These are phyloP conservation scores for Ceratocystis ficicola DNA, from an alignment of 2,329 filamentous ascomycete genomes.

Conservation along the genomic window DNA sequence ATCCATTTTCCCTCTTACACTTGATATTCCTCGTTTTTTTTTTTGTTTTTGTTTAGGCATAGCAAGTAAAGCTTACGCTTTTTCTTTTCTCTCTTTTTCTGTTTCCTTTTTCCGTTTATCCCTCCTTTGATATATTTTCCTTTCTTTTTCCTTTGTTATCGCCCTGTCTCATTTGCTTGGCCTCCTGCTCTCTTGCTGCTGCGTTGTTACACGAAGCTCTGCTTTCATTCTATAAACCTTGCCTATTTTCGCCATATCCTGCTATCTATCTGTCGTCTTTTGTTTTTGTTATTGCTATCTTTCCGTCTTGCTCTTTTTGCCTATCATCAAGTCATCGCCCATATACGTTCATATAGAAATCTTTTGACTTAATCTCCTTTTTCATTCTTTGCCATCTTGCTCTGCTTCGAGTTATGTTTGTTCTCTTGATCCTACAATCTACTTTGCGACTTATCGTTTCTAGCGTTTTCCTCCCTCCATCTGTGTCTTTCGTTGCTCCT, in stretches of 20 bases:
- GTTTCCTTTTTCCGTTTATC: conserved; percentile 6
- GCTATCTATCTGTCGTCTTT: background rate
- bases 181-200: too few relatives aligned
- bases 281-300: background rate
- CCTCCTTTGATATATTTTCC: background rate
- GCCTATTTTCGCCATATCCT: background rate
- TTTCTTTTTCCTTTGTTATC: background rate
- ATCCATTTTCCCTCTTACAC: background rate
- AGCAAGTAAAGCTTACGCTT: background rate
- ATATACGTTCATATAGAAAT: background rate
- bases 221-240: conserved; percentile 6
- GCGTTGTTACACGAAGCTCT: background rate
- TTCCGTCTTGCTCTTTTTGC: background rate
- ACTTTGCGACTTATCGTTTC: too few relatives aligned
- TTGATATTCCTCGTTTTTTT: background rate
- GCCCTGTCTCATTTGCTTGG: background rate
- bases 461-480: too few relatives aligned
- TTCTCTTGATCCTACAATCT: too few relatives aligned
- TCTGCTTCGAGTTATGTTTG: too few relatives aligned
- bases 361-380: background rate
- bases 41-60: background rate
- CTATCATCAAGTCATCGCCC: background rate
- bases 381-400: background rate
- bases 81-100: conserved; percentile 12
- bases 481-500: too few relatives aligned